phyloP scores from a whole-genome alignment of 306 rosid genomes.

The Vachellia pachyceras region DNA sequence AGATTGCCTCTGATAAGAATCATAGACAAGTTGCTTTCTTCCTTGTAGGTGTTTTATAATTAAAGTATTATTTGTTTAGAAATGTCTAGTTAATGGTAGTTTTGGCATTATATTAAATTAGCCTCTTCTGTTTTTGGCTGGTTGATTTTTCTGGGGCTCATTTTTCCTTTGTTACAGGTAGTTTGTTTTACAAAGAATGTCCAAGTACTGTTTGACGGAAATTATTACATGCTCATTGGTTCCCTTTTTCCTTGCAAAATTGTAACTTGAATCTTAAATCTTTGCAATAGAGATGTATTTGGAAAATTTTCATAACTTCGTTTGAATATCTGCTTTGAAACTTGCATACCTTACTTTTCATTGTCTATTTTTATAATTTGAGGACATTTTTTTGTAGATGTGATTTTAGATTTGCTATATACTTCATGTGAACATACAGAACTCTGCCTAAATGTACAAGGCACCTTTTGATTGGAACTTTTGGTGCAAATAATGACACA shows the following conservation, averaged over 20 bases:
- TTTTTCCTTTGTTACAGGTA: constrained; percentile 2
- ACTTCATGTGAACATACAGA: neutral
- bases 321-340: neutral
- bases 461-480: neutral
- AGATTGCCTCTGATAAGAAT: constrained; percentile 93
- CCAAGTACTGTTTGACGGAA: neutral
- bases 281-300: neutral
- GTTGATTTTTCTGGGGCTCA: neutral
- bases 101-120: neutral
- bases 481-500: neutral
- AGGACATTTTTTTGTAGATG: neutral
- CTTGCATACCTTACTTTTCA: neutral
- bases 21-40: constrained; percentile 99
- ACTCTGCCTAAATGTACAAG: neutral
- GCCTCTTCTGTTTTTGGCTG: neutral
- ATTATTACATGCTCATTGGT: neutral
- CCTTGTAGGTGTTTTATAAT: constrained; percentile 85
- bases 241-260: neutral
- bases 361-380: neutral
- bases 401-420: neutral
- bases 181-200: neutral
- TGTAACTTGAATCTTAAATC: neutral
- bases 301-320: neutral
- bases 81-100: constrained; percentile 33
- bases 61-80: constrained; percentile 49